Conservation (phyloP, 2,329 filamentous ascomycete species). For the Zymoseptoria crescenta region DNA sequence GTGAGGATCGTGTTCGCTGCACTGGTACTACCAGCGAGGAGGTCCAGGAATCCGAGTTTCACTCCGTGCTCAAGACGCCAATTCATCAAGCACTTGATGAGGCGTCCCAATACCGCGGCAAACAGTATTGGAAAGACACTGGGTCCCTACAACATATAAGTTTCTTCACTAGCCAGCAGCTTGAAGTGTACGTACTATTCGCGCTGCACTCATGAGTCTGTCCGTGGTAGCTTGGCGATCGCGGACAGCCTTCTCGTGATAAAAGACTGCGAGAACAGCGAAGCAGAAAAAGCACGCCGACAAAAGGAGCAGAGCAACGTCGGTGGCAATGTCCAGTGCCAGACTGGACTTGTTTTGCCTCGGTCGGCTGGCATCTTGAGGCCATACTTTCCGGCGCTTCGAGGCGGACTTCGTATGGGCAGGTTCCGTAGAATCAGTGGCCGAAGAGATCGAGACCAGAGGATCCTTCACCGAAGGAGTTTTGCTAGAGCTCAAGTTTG, state of each 20-base stretch:
- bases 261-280: neutral
- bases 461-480: neutral
- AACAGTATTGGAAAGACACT: slow-evolving; percentile 5
- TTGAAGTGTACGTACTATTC: neutral
- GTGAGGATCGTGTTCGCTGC: neutral
- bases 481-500: neutral
- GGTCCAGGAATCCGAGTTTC: slow-evolving; percentile 1
- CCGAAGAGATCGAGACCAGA: neutral
- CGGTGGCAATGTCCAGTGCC: neutral
- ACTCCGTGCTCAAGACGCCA: slow-evolving; percentile 1
- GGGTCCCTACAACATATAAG: neutral
- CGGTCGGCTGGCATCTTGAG: neutral
- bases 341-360: neutral
- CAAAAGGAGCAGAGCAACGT: neutral
- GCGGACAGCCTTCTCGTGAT: neutral
- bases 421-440: neutral
- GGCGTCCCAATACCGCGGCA: slow-evolving; percentile 1
- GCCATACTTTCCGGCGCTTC: neutral
- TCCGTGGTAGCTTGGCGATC: neutral
- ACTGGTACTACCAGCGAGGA: slow-evolving; percentile 5
- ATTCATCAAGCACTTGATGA: slow-evolving; percentile 1
- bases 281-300: neutral
- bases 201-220: neutral
- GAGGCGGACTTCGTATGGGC: neutral
- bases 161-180: neutral